These are phyloP conservation scores for Caryopteris hybrid DNA, from an alignment of 305 asterid genomes.

Conservation along the genomic window DNA sequence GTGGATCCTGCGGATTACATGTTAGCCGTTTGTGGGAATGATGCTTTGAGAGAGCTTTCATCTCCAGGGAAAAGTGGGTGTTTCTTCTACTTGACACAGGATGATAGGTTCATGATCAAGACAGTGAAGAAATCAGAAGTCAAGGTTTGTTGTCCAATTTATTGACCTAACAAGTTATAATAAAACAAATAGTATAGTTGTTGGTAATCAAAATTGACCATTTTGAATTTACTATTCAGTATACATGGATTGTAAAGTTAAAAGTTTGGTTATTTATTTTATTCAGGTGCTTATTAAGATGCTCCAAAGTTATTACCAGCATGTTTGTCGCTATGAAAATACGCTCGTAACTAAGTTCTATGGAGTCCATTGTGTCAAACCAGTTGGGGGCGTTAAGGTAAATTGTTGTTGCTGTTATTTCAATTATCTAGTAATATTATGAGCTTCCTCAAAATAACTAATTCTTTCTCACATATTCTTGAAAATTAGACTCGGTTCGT, in stretches of 20 bases:
- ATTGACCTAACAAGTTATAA: constrained; percentile 20
- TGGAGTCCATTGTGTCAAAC: constrained; percentile 96
- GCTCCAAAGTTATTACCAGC: constrained; percentile 82
- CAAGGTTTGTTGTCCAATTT: constrained; percentile 34
- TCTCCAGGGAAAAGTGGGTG: constrained; percentile 99
- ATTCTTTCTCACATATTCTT: constrained; percentile 4
- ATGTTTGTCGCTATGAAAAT: constrained; percentile 76
- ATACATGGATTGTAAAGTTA: constrained; percentile 1
- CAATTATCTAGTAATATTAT: not conserved
- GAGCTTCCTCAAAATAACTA: not conserved
- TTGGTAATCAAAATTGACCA: not conserved
- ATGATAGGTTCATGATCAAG: constrained; percentile 91
- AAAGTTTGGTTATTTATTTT: constrained; percentile 13
- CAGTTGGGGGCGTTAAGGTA: constrained; percentile 93
- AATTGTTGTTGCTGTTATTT: constrained; percentile 3
- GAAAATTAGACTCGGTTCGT: constrained; percentile 70
- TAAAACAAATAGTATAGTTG: not conserved
- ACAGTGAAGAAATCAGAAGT: constrained; percentile 65
- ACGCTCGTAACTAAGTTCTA: constrained; percentile 88
- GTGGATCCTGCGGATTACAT: constrained; percentile 97
- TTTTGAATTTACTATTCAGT: not conserved
- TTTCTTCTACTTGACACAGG: constrained; percentile 90
- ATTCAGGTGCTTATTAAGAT: constrained; percentile 83
- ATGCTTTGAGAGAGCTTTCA: constrained; percentile 90
- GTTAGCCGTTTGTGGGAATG: constrained; percentile 91